A percentile compares a stretch with the other conserved stretches of the same genome.
Evolutionary conservation across 2,329 filamentous ascomycete genomes (phyloP).

Genomic region (Aspergillus ochraceoroseus): DNA sequence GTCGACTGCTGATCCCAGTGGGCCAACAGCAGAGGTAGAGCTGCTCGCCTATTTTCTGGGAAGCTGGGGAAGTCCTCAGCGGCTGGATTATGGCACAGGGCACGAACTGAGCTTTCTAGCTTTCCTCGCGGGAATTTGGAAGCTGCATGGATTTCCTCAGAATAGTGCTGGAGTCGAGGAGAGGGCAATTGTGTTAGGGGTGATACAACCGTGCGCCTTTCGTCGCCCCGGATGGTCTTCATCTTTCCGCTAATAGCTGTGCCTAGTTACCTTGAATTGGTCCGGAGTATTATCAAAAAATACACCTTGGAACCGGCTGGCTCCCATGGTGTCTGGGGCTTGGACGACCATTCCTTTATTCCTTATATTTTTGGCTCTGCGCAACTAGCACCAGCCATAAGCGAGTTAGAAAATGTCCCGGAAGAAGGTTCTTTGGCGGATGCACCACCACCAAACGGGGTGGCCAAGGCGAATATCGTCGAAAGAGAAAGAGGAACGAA

Average conservation of each 20-base stretch:
- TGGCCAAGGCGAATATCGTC: conserved; percentile 62
- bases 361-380: conserved; percentile 95
- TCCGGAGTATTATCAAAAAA: conserved; percentile 76
- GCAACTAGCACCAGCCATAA: conserved; percentile 74
- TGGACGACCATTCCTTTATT: conserved; percentile 94
- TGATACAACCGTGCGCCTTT: conserved; percentile 70
- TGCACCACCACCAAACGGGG: conserved; percentile 65
- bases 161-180: conserved; percentile 56
- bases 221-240: too few species aligned
- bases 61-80: conserved; percentile 78
- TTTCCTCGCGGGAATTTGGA: conserved; percentile 87
- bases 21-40: conserved; percentile 58
- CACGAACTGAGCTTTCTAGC: conserved; percentile 94
- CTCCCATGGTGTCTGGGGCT: conserved; percentile 94
- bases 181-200: conserved; percentile 71
- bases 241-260: background rate
- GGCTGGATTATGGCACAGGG: conserved; percentile 92
- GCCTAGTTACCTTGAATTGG: conserved; percentile 69
- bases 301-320: conserved; percentile 94
- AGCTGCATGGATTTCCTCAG: conserved; percentile 71
- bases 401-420: conserved; percentile 59
- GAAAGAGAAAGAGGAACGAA: conserved; percentile 62
- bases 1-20: conserved; percentile 27
- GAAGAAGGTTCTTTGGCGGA: conserved; percentile 70
- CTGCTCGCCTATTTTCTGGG: conserved; percentile 75